A percentile compares a stretch with the other conserved stretches of the same genome.
Evolutionary conservation across 768 basidiomycete species (phyloP).

Genomic region (Lanmaoa rubissima): DNA sequence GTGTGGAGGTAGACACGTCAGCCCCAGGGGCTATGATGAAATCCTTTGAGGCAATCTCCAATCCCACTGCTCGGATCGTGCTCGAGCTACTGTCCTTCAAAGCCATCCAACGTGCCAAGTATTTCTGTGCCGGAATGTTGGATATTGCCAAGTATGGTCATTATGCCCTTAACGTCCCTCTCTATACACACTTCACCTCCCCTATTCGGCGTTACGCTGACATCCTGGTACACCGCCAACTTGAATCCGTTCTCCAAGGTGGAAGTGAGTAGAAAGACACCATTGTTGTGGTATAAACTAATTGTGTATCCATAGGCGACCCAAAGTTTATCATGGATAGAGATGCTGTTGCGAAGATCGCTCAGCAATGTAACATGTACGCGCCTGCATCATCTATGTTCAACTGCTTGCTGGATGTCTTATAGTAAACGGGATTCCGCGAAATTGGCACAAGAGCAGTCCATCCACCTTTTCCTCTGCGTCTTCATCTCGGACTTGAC

Average conservation of each 20-base stretch:
- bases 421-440: constrained; percentile 88
- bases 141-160: constrained; percentile 98
- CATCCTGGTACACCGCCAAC: constrained; percentile 92
- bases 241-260: constrained; percentile 82
- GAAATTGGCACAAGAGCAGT: constrained; percentile 91
- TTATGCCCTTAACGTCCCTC: constrained; percentile 83
- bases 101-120: constrained; percentile 93
- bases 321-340: constrained; percentile 96
- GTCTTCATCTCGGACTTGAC: constrained; percentile 93
- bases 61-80: constrained; percentile 73
- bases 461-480: constrained; percentile 92
- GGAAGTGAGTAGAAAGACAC: constrained; percentile 45
- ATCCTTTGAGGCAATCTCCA: constrained; percentile 72
- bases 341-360: constrained; percentile 95
- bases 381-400: constrained; percentile 25
- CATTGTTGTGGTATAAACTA: neutral
- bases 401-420: constrained; percentile 2
- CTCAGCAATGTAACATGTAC: constrained; percentile 97
- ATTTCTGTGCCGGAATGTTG: constrained; percentile 99
- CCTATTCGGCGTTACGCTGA: constrained; percentile 95
- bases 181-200: constrained; percentile 93
- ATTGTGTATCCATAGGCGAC: constrained; percentile 44
- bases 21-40: constrained; percentile 80
- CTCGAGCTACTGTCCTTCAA: constrained; percentile 84
- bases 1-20: constrained; percentile 76